phyloP scores from a whole-genome alignment of 306 rosid genomes.

The Malus fusca region DNA sequence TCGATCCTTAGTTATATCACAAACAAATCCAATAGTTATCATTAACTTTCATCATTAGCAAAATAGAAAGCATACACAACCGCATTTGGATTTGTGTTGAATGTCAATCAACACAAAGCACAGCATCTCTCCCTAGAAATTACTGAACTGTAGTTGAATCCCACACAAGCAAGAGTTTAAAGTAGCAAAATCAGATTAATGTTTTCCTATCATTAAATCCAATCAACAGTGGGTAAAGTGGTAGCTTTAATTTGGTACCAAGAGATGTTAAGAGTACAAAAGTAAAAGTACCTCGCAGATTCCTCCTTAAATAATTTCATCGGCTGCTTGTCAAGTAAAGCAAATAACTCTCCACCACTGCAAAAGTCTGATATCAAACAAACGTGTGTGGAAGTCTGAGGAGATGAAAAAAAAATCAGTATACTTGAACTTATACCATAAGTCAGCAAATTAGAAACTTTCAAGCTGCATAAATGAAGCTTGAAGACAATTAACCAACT shows the following conservation, averaged over 20 bases:
- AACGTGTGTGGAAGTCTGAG: constrained; percentile 79
- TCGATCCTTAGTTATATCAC: not conserved
- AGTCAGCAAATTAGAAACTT: not conserved
- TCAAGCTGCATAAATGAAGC: not conserved
- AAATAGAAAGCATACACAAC: not conserved
- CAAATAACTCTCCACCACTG: constrained; percentile 88
- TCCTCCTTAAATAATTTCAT: constrained; percentile 85
- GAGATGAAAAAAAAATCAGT: constrained; percentile 27
- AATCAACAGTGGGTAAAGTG: not conserved
- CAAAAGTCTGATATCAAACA: constrained; percentile 91
- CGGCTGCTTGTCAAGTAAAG: constrained; percentile 88
- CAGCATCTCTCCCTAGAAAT: not conserved
- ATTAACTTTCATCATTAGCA: not conserved
- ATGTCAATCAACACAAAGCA: not conserved
- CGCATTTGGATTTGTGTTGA: not conserved
- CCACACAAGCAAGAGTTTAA: not conserved
- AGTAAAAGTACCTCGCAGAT: constrained; percentile 60
- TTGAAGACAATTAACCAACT: not conserved
- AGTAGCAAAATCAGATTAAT: not conserved
- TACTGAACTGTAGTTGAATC: not conserved
- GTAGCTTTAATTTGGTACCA: not conserved
- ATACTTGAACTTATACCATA: not conserved
- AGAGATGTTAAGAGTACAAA: not conserved
- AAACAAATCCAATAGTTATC: not conserved
- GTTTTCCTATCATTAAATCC: not conserved